phyloP scores from a whole-genome alignment of 2,329 filamentous ascomycete species.

The Aspergillus persii region DNA sequence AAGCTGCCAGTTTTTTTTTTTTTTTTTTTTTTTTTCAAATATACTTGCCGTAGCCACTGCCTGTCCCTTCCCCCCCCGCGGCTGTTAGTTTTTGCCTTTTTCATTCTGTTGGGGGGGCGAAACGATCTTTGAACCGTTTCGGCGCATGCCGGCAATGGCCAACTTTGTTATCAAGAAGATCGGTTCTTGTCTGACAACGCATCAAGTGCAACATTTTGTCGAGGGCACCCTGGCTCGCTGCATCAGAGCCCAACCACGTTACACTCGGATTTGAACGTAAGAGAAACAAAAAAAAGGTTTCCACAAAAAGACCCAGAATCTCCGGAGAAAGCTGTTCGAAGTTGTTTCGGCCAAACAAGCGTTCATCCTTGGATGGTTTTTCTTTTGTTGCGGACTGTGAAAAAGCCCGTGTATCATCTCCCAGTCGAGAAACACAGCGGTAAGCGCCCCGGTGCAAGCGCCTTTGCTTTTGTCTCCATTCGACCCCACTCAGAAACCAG shows the following conservation, averaged over 20 bases:
- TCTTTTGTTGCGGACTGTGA: conserved; percentile 12
- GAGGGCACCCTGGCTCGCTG: conserved; percentile 39
- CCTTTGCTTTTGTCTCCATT: conserved; percentile 17
- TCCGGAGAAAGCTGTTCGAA: conserved; percentile 24
- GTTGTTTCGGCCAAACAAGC: conserved; percentile 23
- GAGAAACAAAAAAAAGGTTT: conserved; percentile 23
- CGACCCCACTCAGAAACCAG: conserved; percentile 36
- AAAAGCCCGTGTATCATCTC: conserved; percentile 14
- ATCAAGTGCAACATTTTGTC: conserved; percentile 37
- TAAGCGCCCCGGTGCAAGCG: conserved; percentile 29
- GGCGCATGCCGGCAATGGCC: conserved; percentile 28
- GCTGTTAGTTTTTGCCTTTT: neutral
- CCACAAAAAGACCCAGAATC: conserved; percentile 34
- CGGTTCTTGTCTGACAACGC: conserved; percentile 40
- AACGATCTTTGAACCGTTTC: neutral
- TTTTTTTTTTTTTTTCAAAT: conserved; percentile 18
- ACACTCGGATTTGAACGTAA: conserved; percentile 32
- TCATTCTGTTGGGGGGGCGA: neutral
- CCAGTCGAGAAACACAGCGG: conserved; percentile 24
- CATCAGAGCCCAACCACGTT: conserved; percentile 48
- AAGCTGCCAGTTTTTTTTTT: conserved; percentile 17
- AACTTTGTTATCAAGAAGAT: conserved; percentile 26
- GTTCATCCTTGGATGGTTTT: conserved; percentile 14
- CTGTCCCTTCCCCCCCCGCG: neutral
- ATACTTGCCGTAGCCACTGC: conserved; percentile 19